phyloP scores from a whole-genome alignment of 352 stramenopile species.

The Phytophthora pseudosyringae region DNA sequence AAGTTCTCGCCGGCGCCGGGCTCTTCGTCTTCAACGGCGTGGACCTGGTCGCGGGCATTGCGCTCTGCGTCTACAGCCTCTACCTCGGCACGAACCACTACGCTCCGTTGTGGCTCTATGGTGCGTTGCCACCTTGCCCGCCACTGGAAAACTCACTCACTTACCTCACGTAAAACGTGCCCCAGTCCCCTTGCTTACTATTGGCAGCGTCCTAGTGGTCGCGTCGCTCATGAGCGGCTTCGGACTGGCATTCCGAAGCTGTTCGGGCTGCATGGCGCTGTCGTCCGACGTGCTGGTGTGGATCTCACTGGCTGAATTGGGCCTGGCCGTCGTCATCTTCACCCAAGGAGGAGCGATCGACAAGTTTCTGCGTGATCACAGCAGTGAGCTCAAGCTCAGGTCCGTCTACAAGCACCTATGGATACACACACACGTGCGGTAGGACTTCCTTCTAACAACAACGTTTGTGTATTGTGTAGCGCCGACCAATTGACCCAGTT shows the following conservation, averaged over 20 bases:
- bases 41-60: slow-evolving; percentile 68
- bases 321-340: slow-evolving; percentile 78
- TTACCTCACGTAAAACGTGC: slow-evolving; percentile 2
- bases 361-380: slow-evolving; percentile 73
- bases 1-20: slow-evolving; percentile 58
- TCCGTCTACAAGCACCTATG: slow-evolving; percentile 2
- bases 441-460: background rate
- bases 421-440: too few species aligned
- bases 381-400: slow-evolving; percentile 72
- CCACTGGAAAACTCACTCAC: background rate
- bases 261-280: slow-evolving; percentile 52
- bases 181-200: slow-evolving; percentile 56
- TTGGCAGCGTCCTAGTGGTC: slow-evolving; percentile 60
- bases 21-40: slow-evolving; percentile 85
- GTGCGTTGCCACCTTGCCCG: slow-evolving; percentile 18
- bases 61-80: slow-evolving; percentile 66
- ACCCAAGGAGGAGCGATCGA: slow-evolving; percentile 71
- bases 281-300: slow-evolving; percentile 68
- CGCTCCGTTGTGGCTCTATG: slow-evolving; percentile 73
- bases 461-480: slow-evolving; percentile 20
- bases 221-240: slow-evolving; percentile 74
- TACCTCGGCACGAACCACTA: slow-evolving; percentile 76
- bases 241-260: slow-evolving; percentile 54
- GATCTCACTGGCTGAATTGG: slow-evolving; percentile 71
- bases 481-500: slow-evolving; percentile 56